Evolutionary conservation across 306 rosid species (phyloP).

Genomic region (Elaeagnus macrophylla): DNA sequence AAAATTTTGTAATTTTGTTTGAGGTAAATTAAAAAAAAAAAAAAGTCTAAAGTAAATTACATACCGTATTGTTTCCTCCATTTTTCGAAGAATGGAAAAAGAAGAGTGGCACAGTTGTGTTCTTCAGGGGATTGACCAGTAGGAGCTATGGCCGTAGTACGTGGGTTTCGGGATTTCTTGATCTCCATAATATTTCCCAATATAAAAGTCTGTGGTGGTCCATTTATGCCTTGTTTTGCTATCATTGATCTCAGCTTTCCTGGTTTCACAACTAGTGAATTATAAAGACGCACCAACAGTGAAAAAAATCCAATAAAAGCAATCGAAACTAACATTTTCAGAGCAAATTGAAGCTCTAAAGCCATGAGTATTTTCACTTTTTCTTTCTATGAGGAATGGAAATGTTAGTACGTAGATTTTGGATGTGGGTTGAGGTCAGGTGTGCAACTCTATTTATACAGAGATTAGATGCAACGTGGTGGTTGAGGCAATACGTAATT

Average conservation of each 20-base stretch:
- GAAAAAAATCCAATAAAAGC: background rate
- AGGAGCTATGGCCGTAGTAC: background rate
- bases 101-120: conserved; percentile 8
- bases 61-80: conserved; percentile 34
- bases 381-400: background rate
- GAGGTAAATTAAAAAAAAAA: too few relatives aligned
- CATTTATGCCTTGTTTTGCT: conserved; percentile 36
- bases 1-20: too few relatives aligned
- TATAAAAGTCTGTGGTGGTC: conserved; percentile 33
- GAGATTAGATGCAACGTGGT: too few relatives aligned
- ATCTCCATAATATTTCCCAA: conserved; percentile 3
- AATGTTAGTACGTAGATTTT: too few relatives aligned
- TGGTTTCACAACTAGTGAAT: conserved; percentile 18
- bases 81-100: conserved; percentile 23
- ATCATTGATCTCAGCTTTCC: conserved; percentile 21
- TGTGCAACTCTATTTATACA: too few relatives aligned
- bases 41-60: too few relatives aligned
- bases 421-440: too few relatives aligned
- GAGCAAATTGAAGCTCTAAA: background rate
- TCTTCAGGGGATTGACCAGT: background rate
- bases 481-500: too few relatives aligned
- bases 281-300: conserved; percentile 13
- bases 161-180: background rate
- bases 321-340: background rate
- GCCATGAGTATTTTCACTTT: background rate